These are phyloP conservation scores for Arthrobotrys sinensis DNA, from an alignment of 2,329 filamentous ascomycete species.

Conservation along the genomic window DNA sequence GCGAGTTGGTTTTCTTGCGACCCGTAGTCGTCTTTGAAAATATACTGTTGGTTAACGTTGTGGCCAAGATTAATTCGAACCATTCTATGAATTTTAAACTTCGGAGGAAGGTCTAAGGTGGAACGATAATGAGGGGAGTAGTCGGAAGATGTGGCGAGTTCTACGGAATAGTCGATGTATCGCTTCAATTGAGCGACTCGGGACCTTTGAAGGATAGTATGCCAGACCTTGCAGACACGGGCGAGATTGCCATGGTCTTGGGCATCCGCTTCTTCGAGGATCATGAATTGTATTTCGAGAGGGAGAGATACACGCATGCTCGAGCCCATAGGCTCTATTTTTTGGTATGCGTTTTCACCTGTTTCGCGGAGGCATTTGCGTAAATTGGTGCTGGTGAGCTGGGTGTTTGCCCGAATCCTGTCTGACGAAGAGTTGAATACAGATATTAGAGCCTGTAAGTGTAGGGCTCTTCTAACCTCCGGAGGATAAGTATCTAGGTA, in stretches of 20 bases:
- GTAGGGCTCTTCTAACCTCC: no score
- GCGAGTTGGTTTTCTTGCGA: background rate
- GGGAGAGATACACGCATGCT: conserved; percentile 2
- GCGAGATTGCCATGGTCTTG: conserved; percentile 21
- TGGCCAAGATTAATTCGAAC: background rate
- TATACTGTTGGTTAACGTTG: background rate
- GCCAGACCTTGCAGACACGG: conserved; percentile 17
- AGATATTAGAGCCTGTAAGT: no score
- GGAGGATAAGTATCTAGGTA: no score
- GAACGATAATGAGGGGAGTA: no score
- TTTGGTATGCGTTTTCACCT: no score
- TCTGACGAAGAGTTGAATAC: no score
- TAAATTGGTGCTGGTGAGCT: no score
- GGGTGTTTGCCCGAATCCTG: no score
- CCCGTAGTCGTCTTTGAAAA: conserved; percentile 1
- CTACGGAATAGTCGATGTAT: conserved; percentile 7
- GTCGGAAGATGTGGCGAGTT: no score
- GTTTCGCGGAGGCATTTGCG: no score
- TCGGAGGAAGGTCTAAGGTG: background rate
- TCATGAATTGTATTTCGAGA: conserved; percentile 39
- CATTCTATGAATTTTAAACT: background rate
- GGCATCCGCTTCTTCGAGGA: conserved; percentile 36
- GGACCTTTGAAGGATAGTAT: conserved; percentile 20
- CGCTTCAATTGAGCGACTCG: conserved; percentile 18
- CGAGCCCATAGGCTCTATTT: background rate